phyloP scores from a whole-genome alignment of 2,329 filamentous ascomycete species.

The Arthrocladium fulminans region DNA sequence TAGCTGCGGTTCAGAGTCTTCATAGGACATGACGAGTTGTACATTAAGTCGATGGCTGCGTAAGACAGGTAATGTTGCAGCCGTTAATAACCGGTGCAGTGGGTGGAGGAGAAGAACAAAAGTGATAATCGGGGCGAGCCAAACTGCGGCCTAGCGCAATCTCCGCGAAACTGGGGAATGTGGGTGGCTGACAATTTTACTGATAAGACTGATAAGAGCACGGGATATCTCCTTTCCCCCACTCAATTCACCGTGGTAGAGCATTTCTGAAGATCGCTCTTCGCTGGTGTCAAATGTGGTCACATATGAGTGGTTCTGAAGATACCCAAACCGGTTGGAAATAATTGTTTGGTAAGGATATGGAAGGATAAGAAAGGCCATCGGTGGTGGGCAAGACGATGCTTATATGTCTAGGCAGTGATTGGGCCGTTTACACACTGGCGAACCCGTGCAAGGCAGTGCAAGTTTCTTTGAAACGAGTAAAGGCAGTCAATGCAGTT shows the following conservation, averaged over 20 bases:
- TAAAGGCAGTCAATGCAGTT: not conserved
- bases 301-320: not conserved
- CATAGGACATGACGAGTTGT: constrained; percentile 1
- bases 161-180: not conserved
- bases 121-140: not conserved
- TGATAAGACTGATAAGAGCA: not conserved
- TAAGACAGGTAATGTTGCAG: not conserved
- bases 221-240: too few species aligned
- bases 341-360: not conserved
- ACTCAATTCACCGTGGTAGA: too few species aligned
- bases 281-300: too few species aligned
- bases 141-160: not conserved
- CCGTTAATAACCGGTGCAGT: constrained; percentile 7
- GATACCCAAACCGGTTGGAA: not conserved
- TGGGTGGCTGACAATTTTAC: too few species aligned
- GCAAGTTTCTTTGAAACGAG: not conserved
- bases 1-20: not conserved
- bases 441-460: not conserved
- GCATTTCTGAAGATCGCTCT: too few species aligned
- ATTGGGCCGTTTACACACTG: constrained; percentile 1
- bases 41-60: not conserved
- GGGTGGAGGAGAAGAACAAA: not conserved
- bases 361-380: not conserved
- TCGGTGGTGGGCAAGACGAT: not conserved
- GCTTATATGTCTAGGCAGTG: not conserved